Conservation (phyloP, 495 filamentous ascomycete genomes). For the Clavariopsis aquatica region DNA sequence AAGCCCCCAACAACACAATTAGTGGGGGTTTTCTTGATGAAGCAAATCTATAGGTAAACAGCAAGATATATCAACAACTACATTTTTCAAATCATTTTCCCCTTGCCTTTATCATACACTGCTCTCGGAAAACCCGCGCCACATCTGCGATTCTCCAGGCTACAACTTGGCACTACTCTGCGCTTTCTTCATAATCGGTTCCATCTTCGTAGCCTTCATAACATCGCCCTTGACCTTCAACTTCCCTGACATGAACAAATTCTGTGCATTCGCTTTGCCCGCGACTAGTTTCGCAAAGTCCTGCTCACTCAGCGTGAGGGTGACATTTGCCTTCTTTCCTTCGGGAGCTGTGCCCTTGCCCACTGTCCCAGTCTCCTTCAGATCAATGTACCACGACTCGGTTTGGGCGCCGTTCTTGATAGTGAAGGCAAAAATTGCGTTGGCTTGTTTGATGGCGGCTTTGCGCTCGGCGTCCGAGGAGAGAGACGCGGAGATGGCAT, state of each 20-base stretch:
- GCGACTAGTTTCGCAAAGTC: constrained; percentile 81
- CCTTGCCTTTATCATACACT: background rate
- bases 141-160: background rate
- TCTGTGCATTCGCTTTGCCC: constrained; percentile 92
- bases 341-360: constrained; percentile 67
- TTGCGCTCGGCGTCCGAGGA: constrained; percentile 71
- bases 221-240: constrained; percentile 97
- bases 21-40: too few relatives aligned
- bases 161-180: constrained; percentile 49
- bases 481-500: constrained; percentile 77
- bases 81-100: background rate
- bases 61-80: background rate
- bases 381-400: constrained; percentile 89
- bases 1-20: too few relatives aligned
- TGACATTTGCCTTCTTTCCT: constrained; percentile 81
- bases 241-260: constrained; percentile 94
- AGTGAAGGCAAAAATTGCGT: constrained; percentile 86
- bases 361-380: constrained; percentile 85
- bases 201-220: constrained; percentile 98
- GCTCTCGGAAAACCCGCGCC: background rate
- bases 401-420: constrained; percentile 89
- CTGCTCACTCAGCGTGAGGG: constrained; percentile 76
- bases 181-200: constrained; percentile 90
- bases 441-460: constrained; percentile 82
- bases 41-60: background rate